Base-by-base conservation (phyloP, 441 rosid species). In the Manihot esculenta region DNA sequence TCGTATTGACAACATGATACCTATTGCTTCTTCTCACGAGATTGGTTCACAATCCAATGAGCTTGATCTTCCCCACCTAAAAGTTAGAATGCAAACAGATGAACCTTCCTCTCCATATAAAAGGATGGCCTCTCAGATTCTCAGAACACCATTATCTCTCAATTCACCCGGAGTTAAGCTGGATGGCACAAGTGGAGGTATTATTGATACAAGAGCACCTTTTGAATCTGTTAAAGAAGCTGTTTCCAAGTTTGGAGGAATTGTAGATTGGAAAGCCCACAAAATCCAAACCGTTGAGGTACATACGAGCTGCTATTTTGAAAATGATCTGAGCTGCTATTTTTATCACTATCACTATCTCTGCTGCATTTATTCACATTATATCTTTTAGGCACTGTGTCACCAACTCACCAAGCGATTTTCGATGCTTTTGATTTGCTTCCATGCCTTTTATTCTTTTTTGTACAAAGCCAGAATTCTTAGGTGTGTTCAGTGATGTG, bases 181-280 rank as follows among this genome's bases (percentile, higher is more conserved):
- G 72, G 64, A 7, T 10, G 82, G 73, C 15, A 72, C 74, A 66
- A 80, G 68, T 54, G 81, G 81, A 80, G 97, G 95, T 54, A 66
- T 88, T 21, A 86, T 94, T 65, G 98, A 94, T 74, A 92, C 98
- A 27, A 84, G 88, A 20, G 89, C 96, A 17, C 99, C 99, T 48
- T 81, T 94, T 68, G 97, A 94, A 76, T 94, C 99, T 6, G 99
- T 94, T 66, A 94, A 94, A 82, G 87, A 88, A 78, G 99, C 88
- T 64, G 99, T 94, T 65, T 90, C 99, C 30, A 92, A 82, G 80
- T 92, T 94, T 62, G 99, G 99, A 30, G 99, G 98, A 76, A 94
- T 92, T 64, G 92, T 88, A 10, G 99, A 94, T 77, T 94, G 99
- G 99, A 94, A 92, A 81, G 97, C 97, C 49, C 97, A 92, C 77